Evolutionary conservation across 306 rosid species (phyloP), one percentile per base, ranked within the genome.

Genomic region (Cicer chorassanicum): DNA sequence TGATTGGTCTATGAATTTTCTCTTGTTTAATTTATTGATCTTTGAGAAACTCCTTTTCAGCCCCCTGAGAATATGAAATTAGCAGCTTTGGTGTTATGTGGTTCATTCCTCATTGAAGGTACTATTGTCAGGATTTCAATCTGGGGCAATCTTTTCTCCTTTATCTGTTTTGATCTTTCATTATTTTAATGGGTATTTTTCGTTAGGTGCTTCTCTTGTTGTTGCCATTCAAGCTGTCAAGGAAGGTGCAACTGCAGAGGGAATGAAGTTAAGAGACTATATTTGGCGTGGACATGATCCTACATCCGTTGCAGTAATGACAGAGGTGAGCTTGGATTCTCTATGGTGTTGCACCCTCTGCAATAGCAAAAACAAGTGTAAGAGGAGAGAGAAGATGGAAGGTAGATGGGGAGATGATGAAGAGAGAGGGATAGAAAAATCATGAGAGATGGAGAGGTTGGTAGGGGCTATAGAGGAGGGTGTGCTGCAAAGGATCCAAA

Each of bases 251-350:
- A 95, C 93, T 34, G 83, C 87, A 21, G 98, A 95, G 88, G 99
- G 98, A 76, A 92, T 95, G 99, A 95, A 61, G 77, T 73, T 92
- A 82, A 83, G 91, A 80, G 99, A 95, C 86, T 95, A 85, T 81
- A 45, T 95, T 18, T 95, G 98, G 99, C 98, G 96, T 38, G 99
- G 98, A 76, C 98, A 95, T 76, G 98, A 95, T 81, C 98, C 99
- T 78, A 95, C 99, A 50, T 88, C 98, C 54, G 98, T 95, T 84
- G 99, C 99, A 15, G 99, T 95, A 73, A 95, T 95, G 99, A 90
- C 98, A 21, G 99, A 95, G 98, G 98, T 95, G 66, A 60, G 66
- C 42, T 34, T 13, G 44, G 65, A 60, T 60, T 60, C 65, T 60
- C 65, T 29, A 60, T 43, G 7, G 11, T 60, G 65, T 9, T 34